Percentiles rank a stretch among this genome's conserved stretches.
phyloP scores from a whole-genome alignment of 2,329 filamentous ascomycete species.

The Parastagonospora nodorum region DNA sequence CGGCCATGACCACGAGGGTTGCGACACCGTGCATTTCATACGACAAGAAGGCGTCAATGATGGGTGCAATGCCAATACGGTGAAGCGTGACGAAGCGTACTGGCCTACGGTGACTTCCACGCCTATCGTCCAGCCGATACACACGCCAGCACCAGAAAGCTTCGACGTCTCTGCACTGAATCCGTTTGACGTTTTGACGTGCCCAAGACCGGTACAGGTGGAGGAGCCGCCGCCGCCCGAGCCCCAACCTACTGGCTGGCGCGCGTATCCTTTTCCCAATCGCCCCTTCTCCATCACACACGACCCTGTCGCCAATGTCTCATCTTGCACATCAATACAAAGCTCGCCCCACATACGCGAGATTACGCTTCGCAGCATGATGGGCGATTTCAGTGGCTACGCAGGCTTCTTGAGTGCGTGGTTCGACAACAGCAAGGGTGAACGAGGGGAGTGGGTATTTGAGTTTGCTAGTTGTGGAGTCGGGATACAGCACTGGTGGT shows the following conservation, averaged over 20 bases:
- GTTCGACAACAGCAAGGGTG: conserved; percentile 72
- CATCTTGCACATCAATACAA: conserved; percentile 20
- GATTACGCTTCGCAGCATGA: conserved; percentile 95
- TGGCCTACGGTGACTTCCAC: conserved; percentile 13
- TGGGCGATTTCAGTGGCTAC: conserved; percentile 94
- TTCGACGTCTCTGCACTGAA: background rate
- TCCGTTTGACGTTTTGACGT: background rate
- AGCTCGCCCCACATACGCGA: conserved; percentile 71
- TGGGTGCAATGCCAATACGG: conserved; percentile 9
- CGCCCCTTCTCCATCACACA: conserved; percentile 44
- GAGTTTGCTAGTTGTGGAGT: conserved; percentile 79
- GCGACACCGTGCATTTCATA: conserved; percentile 80
- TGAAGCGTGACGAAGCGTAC: conserved; percentile 19
- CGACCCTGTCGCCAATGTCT: background rate
- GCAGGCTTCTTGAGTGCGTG: conserved; percentile 86
- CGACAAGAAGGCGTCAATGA: conserved; percentile 19
- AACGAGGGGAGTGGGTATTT: conserved; percentile 83
- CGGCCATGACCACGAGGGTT: conserved; percentile 94
- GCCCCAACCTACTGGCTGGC: conserved; percentile 21
- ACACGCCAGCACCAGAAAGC: background rate
- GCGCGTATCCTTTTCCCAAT: conserved; percentile 25
- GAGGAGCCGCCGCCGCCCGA: conserved; percentile 1
- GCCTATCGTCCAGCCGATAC: background rate
- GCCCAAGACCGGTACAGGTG: background rate
- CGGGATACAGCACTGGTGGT: conserved; percentile 92